phyloP scores from a whole-genome alignment of 2,329 filamentous ascomycete species.

The Monosporascus sp. region DNA sequence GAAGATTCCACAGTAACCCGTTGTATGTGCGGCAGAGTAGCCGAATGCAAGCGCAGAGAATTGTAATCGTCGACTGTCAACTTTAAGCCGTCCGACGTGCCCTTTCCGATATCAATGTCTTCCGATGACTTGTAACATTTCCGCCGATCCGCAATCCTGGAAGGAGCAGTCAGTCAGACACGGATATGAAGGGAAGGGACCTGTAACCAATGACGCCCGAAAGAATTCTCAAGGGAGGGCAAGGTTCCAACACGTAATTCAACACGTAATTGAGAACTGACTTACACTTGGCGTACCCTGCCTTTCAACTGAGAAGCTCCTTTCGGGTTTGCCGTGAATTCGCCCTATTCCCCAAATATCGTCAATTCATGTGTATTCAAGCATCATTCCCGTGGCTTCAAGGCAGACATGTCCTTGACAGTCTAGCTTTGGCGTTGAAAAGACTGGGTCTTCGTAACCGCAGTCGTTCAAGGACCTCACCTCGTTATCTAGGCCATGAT shows the following conservation, averaged over 20 bases:
- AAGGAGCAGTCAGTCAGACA: slow-evolving; percentile 2
- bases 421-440: neutral
- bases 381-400: neutral
- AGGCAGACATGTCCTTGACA: neutral
- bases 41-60: slow-evolving; percentile 20
- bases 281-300: slow-evolving; percentile 23
- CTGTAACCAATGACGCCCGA: too few species aligned
- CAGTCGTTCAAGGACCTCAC: slow-evolving; percentile 9
- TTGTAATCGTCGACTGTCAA: slow-evolving; percentile 23
- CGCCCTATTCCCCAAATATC: slow-evolving; percentile 12
- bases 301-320: slow-evolving; percentile 19
- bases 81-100: slow-evolving; percentile 16
- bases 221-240: too few species aligned
- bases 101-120: slow-evolving; percentile 3
- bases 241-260: neutral
- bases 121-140: slow-evolving; percentile 8
- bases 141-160: slow-evolving; percentile 22
- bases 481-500: slow-evolving; percentile 21
- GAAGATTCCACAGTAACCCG: slow-evolving; percentile 23
- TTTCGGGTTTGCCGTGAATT: slow-evolving; percentile 19
- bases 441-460: neutral
- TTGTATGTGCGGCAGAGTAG: slow-evolving; percentile 20
- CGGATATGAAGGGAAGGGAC: neutral
- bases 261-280: slow-evolving; percentile 4
- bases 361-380: slow-evolving; percentile 1